phyloP scores from a whole-genome alignment of 1,284 basidiomycete genomes.

The Trametes versicolor region DNA sequence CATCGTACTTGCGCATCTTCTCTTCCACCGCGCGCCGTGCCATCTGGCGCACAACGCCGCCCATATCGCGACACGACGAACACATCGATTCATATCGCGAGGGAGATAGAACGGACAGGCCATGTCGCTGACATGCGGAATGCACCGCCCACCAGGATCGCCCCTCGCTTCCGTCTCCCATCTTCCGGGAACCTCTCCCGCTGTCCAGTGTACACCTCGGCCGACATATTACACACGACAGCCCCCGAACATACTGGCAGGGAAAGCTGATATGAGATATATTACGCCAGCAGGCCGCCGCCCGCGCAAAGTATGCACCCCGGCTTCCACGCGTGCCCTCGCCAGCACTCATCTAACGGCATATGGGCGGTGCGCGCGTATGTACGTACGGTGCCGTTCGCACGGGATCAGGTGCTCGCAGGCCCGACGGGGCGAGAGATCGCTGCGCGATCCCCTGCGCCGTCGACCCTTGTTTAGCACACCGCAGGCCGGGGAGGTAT shows the following conservation, averaged over 20 bases:
- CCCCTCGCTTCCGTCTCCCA: neutral
- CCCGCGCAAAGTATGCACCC: no score
- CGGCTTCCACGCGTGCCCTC: neutral
- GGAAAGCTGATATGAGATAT: neutral
- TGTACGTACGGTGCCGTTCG: constrained; percentile 9
- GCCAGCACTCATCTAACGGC: constrained; percentile 9
- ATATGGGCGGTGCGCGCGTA: constrained; percentile 5
- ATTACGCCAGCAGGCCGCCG: constrained; percentile 2
- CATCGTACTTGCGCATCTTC: neutral
- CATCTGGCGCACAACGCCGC: constrained; percentile 2
- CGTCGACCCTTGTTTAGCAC: neutral
- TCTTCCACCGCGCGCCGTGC: neutral
- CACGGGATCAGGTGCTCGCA: constrained; percentile 1
- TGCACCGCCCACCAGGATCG: constrained; percentile 6
- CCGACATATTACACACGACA: neutral
- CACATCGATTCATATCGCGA: constrained; percentile 14
- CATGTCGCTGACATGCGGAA: neutral
- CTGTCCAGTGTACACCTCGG: neutral
- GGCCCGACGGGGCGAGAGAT: neutral
- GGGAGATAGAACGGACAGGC: constrained; percentile 20
- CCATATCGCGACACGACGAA: constrained; percentile 1
- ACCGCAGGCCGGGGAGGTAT: neutral
- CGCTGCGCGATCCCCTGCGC: neutral
- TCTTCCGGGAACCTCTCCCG: neutral
- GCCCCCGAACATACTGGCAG: neutral